Base-by-base conservation (phyloP, 192 early-diverging fungal species). In the Umbelopsis sp. region DNA sequence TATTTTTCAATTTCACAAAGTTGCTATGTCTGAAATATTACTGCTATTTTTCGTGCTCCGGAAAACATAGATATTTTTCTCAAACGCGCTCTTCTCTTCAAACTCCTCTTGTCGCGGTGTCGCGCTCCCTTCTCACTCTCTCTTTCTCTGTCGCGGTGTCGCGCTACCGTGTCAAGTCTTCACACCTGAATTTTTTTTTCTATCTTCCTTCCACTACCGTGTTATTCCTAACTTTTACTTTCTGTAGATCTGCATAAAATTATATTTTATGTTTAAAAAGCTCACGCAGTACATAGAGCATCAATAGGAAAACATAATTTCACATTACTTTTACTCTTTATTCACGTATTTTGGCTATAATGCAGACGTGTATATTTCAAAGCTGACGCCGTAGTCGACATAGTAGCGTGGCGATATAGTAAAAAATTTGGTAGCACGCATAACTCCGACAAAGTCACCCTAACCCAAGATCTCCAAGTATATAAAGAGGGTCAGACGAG, bases 101-200 rank as follows among this genome's bases (percentile, higher is more conserved):
- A 59, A 59, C 54, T 59, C 54, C 54, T 59, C 47, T 53, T 71
- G 70, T 54, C 41, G 38, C 43, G 38, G 70, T 62, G 70, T 62
- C 56, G 66, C 54, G 54, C 54, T 22, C n/a, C n/a, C n/a, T n/a
- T n/a, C n/a, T n/a, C n/a, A n/a, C 51, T 59, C 54, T 32, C 54
- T 22, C 31, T 59, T 12, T 59, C 26, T 25, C 31, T 59, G 31
- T 59, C 54, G 54, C 54, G 54, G 26, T 59, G 14, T 59, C 54
- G 54, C 54, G 54, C 31, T 59, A 59, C 54, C 54, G 54, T 59
- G 54, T 59, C 54, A 59, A 32, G 21, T 11, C 31, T 59, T 59
- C 31, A 29, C 10, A 17, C 31, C 26, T 59, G 3, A 8, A 34
- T 20, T 26, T 59, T 59, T 25, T 32, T 17, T 11, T 17, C 54